Conservation (phyloP, 345 rosid genomes). For the Salix dunnii region DNA sequence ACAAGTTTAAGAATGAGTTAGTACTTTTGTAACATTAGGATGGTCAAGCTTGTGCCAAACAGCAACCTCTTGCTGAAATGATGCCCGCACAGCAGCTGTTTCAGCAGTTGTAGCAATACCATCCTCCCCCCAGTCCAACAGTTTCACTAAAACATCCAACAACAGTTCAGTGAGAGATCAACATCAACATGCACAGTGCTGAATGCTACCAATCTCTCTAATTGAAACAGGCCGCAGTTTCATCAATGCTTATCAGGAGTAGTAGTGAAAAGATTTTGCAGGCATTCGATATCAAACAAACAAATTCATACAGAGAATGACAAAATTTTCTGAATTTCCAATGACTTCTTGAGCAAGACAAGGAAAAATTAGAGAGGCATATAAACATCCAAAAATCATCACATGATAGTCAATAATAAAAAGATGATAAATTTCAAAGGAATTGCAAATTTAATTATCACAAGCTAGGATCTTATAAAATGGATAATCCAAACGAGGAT, state of each 20-base stretch:
- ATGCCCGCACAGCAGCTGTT: conserved; percentile 71
- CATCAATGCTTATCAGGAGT: neutral
- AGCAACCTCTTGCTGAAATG: conserved; percentile 84
- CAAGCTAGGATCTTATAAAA: neutral
- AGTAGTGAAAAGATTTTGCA: neutral
- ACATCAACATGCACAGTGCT: neutral
- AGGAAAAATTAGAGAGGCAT: neutral
- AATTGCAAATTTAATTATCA: neutral
- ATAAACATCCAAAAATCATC: neutral
- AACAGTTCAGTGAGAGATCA: conserved; percentile 7
- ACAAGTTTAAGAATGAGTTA: conserved; percentile 8
- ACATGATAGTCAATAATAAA: neutral
- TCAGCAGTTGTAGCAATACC: conserved; percentile 56
- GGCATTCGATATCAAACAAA: neutral
- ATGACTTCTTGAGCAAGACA: neutral
- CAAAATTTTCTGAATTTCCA: neutral
- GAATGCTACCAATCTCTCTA: neutral
- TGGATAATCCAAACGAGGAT: too few species aligned
- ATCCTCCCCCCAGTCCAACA: conserved; percentile 91
- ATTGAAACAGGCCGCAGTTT: neutral
- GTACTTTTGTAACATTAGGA: conserved; percentile 86
- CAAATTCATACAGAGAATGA: neutral
- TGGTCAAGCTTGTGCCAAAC: conserved; percentile 96
- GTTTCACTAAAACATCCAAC: conserved; percentile 55
- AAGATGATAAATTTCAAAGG: neutral